Conservation (phyloP, 192 early-diverging fungal genomes). For the Chytriomyces hyalinus region DNA sequence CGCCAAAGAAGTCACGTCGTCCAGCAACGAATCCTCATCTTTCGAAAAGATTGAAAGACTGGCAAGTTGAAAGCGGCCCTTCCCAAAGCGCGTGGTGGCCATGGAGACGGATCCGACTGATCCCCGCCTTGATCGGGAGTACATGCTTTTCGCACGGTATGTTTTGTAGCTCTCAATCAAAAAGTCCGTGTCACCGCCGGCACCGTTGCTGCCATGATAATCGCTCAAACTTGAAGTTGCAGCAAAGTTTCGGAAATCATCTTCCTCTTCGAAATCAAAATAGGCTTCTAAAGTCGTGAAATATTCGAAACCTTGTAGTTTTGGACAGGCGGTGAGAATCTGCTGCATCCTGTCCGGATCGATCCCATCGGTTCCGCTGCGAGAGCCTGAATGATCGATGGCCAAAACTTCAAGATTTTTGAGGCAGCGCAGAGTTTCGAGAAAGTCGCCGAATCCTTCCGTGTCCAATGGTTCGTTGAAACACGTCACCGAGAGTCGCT, state of each 20-base stretch:
- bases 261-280: slow-evolving; percentile 24
- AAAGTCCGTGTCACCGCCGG: background rate
- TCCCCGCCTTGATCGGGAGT: slow-evolving; percentile 14
- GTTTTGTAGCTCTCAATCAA: background rate
- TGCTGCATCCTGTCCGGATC: background rate
- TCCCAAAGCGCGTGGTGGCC: slow-evolving; percentile 22
- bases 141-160: background rate
- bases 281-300: slow-evolving; percentile 29
- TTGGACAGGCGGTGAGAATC: slow-evolving; percentile 19
- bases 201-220: background rate
- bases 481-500: slow-evolving; percentile 10
- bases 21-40: slow-evolving; percentile 20
- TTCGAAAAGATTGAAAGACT: slow-evolving; percentile 16
- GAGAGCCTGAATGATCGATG: slow-evolving; percentile 20
- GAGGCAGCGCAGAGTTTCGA: background rate
- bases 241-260: slow-evolving; percentile 1
- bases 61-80: slow-evolving; percentile 2
- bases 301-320: slow-evolving; percentile 30
- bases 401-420: slow-evolving; percentile 25
- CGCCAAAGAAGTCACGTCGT: slow-evolving; percentile 34
- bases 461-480: slow-evolving; percentile 14
- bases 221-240: background rate
- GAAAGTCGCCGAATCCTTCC: background rate
- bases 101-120: slow-evolving; percentile 19
- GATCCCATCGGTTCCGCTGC: slow-evolving; percentile 15